Base-by-base conservation (phyloP, 108 stramenopile species). In the Aurantiochytrium sp. region DNA sequence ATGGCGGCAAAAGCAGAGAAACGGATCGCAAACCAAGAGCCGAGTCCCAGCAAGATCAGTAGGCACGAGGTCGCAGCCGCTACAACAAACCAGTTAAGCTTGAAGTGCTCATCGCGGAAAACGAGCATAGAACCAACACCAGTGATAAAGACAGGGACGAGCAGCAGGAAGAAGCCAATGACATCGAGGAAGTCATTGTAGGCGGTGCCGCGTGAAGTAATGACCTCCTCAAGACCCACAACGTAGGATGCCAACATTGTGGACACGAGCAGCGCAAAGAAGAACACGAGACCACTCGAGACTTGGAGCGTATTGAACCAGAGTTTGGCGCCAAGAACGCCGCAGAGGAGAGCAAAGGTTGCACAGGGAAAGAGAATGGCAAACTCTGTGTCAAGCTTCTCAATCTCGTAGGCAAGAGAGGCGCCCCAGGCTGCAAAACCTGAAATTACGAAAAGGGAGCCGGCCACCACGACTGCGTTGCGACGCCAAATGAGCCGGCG, bases 251-350 rank as follows among this genome's bases (percentile, higher is more conserved):
- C 76, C 19, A 53, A 18, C 45, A 83, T 83, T 6, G 6, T 47
- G 23, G 76, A 12, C n/a, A 83, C 49, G 76, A 53, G 76, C 16
- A 83, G 76, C 16, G 3, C 49, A 45, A 53, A 83, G 51, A 83
- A 45, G 19, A 83, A n/a, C 10, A 83, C 25, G 51, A 83, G 45
- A 23, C 45, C 76, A 12, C 51, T 10, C n/a, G 76, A 83, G 6
- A 83, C 51, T 53, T 83, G 76, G 49, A 83, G 51, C 45, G 76
- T 53, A 45, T 83, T 83, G 76, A 83, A 83, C 76, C 76, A 83
- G 16, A 83, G 76, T 23, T 83, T 8, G 49, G 51, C 51, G 49
- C 49, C 76, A 23, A 83, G 76, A 12, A 83, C 12, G 25, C 76
- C 76, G 28, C 76, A 83, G 0, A 83, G 28, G 16, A 83, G 51